These are phyloP conservation scores for Starmerella apicola DNA, from an alignment of 805 yeast species.

Conservation along the genomic window DNA sequence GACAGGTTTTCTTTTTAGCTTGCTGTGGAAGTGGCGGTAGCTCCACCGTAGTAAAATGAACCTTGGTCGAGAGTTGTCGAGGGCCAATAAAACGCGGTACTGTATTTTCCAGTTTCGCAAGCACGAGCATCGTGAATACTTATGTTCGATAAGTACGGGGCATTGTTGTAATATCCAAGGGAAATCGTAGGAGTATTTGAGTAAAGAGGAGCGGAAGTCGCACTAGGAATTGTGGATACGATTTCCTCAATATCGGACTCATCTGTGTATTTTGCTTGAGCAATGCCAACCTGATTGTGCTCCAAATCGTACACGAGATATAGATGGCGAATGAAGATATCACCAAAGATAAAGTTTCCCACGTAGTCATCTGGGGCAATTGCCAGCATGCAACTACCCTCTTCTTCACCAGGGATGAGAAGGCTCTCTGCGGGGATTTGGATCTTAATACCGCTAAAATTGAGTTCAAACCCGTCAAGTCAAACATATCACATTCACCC, in stretches of 20 bases:
- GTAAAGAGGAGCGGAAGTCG: slow-evolving; percentile 21
- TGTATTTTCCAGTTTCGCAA: no score
- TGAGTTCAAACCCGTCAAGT: slow-evolving; percentile 6
- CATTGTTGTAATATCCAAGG: no score
- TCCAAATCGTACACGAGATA: slow-evolving; percentile 58
- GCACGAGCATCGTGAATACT: no score
- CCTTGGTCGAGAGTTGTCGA: no score
- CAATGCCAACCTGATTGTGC: slow-evolving; percentile 41
- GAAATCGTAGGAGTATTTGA: slow-evolving; percentile 17
- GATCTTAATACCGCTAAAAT: slow-evolving; percentile 9
- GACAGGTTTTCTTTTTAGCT: no score
- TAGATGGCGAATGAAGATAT: slow-evolving; percentile 37
- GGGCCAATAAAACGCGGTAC: no score
- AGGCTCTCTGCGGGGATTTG: slow-evolving; percentile 6
- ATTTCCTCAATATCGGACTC: slow-evolving; percentile 18
- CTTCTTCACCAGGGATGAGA: background rate
- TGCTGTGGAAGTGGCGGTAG: no score
- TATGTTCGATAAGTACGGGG: no score
- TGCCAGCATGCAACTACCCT: background rate
- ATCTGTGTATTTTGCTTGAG: slow-evolving; percentile 31
- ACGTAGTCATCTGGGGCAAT: no score
- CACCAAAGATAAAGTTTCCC: background rate
- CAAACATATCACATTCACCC: slow-evolving; percentile 28
- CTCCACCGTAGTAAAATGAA: no score
- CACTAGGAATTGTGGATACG: slow-evolving; percentile 12